Evolutionary conservation across 805 yeast genomes (phyloP).

Genomic region (Brettanomyces custersianus): DNA sequence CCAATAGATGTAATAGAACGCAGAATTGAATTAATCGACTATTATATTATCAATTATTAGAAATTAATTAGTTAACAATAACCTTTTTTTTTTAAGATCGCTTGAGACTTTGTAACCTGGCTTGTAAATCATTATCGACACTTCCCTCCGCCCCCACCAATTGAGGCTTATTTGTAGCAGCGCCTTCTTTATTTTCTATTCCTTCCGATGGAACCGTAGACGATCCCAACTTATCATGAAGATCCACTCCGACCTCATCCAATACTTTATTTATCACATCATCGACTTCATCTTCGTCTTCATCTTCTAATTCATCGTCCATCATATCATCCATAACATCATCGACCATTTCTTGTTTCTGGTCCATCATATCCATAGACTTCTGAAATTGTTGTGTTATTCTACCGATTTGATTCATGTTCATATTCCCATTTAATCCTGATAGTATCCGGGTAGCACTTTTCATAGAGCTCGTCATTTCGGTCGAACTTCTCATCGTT

Average conservation of each 20-base stretch:
- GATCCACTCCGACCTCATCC: slow-evolving; percentile 92
- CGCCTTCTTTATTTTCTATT: slow-evolving; percentile 5
- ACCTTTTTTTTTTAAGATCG: no score
- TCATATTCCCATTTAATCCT: slow-evolving; percentile 82
- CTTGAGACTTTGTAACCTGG: slow-evolving; percentile 76
- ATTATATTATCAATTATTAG: no score
- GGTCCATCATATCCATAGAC: slow-evolving; percentile 95
- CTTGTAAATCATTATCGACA: slow-evolving; percentile 73
- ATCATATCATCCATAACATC: slow-evolving; percentile 95
- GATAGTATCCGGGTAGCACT: slow-evolving; percentile 83
- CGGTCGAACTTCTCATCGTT: slow-evolving; percentile 86
- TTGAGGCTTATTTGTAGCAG: slow-evolving; percentile 26
- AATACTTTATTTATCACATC: slow-evolving; percentile 85
- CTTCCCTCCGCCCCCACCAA: slow-evolving; percentile 30
- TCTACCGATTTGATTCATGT: slow-evolving; percentile 76
- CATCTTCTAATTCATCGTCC: slow-evolving; percentile 82
- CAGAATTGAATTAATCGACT: no score
- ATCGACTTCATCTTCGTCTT: slow-evolving; percentile 77
- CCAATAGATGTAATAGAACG: no score
- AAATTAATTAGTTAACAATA: no score
- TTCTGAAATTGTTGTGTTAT: slow-evolving; percentile 94
- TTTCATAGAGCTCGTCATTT: slow-evolving; percentile 90
- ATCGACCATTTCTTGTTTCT: slow-evolving; percentile 97
- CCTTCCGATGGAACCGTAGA: slow-evolving; percentile 28
- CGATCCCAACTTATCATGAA: slow-evolving; percentile 37